These are phyloP conservation scores for Pyricularia sp. DNA, from an alignment of 2,329 filamentous ascomycete species.

Conservation along the genomic window DNA sequence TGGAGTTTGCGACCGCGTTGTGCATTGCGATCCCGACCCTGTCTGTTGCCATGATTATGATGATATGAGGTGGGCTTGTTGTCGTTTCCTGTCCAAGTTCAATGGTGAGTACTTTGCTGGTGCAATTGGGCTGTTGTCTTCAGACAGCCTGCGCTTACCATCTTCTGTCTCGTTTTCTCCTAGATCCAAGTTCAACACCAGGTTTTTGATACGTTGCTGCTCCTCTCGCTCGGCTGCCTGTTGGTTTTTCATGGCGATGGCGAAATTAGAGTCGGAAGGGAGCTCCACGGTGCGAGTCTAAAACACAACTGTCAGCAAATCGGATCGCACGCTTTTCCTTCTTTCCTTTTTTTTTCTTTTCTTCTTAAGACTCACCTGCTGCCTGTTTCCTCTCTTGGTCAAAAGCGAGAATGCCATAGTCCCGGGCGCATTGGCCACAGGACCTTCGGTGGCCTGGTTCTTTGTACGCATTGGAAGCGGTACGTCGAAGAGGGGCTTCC, in stretches of 20 bases:
- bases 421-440: conserved; percentile 15
- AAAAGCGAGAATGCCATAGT: conserved; percentile 97
- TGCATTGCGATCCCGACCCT: conserved; percentile 46
- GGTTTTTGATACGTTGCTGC: conserved; percentile 94
- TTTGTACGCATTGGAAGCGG: conserved; percentile 77
- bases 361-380: conserved; percentile 50
- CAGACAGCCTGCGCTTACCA: conserved; percentile 41
- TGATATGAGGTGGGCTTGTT: conserved; percentile 31
- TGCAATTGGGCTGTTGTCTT: conserved; percentile 25
- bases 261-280: conserved; percentile 83
- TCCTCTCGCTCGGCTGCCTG: conserved; percentile 92
- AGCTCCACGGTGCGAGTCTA: conserved; percentile 86
- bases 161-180: conserved; percentile 69
- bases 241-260: conserved; percentile 89
- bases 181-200: conserved; percentile 93
- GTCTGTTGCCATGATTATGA: conserved; percentile 43
- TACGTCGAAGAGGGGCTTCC: conserved; percentile 91
- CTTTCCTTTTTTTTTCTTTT: too few species aligned
- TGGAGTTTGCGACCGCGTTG: conserved; percentile 85
- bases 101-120: conserved; percentile 38
- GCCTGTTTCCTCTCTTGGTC: conserved; percentile 90
- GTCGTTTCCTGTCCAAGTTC: conserved; percentile 31
- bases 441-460: conserved; percentile 17
- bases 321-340: not conserved
- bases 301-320: conserved; percentile 6